phyloP scores from a whole-genome alignment of 2,329 filamentous ascomycete genomes.

The Sporothrix mexicana region DNA sequence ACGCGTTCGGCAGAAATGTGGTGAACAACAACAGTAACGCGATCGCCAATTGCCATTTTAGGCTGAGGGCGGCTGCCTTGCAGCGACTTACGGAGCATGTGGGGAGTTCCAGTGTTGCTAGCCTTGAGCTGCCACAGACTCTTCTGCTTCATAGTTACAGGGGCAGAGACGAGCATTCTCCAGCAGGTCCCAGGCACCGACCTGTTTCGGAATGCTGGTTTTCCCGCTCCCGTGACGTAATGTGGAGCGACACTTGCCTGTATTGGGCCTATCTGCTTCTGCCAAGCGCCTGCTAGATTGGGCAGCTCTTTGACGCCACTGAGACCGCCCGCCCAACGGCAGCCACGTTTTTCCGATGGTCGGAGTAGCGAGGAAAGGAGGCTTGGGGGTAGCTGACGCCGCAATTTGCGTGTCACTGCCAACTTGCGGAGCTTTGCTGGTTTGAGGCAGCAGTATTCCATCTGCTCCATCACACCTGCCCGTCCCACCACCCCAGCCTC shows the following conservation, averaged over 20 bases:
- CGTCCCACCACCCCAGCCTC: slow-evolving; percentile 31
- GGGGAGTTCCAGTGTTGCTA: not conserved
- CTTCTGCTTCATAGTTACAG: not conserved
- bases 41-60: slow-evolving; percentile 30
- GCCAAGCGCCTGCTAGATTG: slow-evolving; percentile 14
- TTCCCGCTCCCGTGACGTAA: slow-evolving; percentile 27
- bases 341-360: slow-evolving; percentile 33
- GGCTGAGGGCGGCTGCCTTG: slow-evolving; percentile 8
- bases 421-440: slow-evolving; percentile 29
- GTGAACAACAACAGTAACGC: slow-evolving; percentile 16
- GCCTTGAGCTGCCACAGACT: not conserved
- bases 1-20: not conserved
- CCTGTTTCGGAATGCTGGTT: slow-evolving; percentile 19
- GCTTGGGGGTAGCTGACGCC: slow-evolving; percentile 28
- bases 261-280: too few species aligned
- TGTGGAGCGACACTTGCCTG: not conserved
- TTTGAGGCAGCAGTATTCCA: slow-evolving; percentile 27
- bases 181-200: not conserved
- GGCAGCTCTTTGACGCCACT: not conserved
- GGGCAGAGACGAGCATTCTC: not conserved
- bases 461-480: slow-evolving; percentile 6
- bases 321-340: slow-evolving; percentile 2
- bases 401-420: slow-evolving; percentile 33
- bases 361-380: not conserved
- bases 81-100: slow-evolving; percentile 22